These are phyloP conservation scores for Verticillium nonalfalfae DNA, from an alignment of 2,329 filamentous ascomycete genomes.

Conservation along the genomic window DNA sequence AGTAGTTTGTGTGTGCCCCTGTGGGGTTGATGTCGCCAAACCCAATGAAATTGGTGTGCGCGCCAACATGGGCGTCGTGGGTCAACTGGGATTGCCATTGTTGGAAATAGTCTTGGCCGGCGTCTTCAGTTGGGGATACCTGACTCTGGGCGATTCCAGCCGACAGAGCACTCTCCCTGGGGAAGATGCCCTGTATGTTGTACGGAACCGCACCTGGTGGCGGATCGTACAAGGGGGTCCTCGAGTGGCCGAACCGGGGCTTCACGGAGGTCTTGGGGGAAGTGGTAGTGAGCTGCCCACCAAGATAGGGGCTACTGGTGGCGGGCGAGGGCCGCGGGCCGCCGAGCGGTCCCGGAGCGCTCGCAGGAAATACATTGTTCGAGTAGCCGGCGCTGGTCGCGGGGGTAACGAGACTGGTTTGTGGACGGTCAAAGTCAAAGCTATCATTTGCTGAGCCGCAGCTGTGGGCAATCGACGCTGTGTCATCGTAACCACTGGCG, in stretches of 20 bases:
- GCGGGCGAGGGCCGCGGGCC: neutral
- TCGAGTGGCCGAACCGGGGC: neutral
- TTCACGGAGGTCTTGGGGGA: neutral
- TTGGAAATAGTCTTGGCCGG: neutral
- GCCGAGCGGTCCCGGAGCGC: neutral
- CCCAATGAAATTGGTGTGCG: neutral
- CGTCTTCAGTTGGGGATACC: neutral
- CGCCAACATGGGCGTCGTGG: neutral
- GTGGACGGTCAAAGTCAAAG: neutral
- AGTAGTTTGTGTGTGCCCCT: neutral
- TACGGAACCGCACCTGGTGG: neutral
- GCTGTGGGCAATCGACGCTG: neutral
- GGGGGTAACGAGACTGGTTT: neutral
- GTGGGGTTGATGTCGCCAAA: neutral
- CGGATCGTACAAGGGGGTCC: neutral
- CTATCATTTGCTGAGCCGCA: neutral
- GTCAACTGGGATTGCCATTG: neutral
- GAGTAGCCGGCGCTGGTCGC: neutral
- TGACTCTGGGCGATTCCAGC: neutral
- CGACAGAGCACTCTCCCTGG: neutral
- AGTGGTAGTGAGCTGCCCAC: neutral
- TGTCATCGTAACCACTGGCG: neutral
- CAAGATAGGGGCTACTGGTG: neutral
- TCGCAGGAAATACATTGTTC: neutral
- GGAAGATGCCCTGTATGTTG: neutral